Conservation (phyloP, 1,139 yeast genomes). For the Zygotorulaspora mrakii region DNA sequence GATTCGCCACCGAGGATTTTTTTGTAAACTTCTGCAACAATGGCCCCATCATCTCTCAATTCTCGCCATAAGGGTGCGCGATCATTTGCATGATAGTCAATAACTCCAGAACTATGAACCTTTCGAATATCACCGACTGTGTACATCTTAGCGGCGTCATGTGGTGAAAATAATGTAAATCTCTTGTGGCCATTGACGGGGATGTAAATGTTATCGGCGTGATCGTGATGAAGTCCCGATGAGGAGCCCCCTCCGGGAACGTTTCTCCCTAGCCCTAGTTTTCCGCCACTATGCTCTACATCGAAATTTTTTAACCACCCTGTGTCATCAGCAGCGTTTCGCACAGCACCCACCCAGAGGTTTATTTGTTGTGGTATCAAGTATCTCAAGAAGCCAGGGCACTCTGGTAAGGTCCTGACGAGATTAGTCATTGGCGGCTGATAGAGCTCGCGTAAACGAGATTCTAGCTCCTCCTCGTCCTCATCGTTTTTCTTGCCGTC, state of each 20-base stretch:
- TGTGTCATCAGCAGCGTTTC: slow-evolving; percentile 17
- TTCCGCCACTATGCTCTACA: slow-evolving; percentile 25
- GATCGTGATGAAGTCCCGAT: slow-evolving; percentile 79
- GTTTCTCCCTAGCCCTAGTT: slow-evolving; percentile 47
- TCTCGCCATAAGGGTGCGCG: slow-evolving; percentile 57
- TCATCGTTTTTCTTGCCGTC: slow-evolving; percentile 17
- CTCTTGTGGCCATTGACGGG: slow-evolving; percentile 59
- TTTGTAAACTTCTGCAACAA: slow-evolving; percentile 45
- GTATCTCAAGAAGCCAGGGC: slow-evolving; percentile 42
- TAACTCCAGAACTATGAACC: slow-evolving; percentile 58
- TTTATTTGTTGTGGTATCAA: slow-evolving; percentile 68
- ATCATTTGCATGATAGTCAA: slow-evolving; percentile 53
- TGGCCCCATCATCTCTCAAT: slow-evolving; percentile 61
- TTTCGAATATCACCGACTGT: slow-evolving; percentile 56
- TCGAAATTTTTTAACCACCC: slow-evolving; percentile 23
- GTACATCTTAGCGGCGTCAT: slow-evolving; percentile 52
- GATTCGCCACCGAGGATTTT: slow-evolving; percentile 23
- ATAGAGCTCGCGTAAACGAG: slow-evolving; percentile 45
- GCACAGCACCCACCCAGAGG: slow-evolving; percentile 59
- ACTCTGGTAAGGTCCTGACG: slow-evolving; percentile 35
- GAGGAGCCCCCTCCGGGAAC: slow-evolving; percentile 57
- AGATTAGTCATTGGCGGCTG: slow-evolving; percentile 61
- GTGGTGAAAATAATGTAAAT: slow-evolving; percentile 62
- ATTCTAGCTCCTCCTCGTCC: slow-evolving; percentile 34
- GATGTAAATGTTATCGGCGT: slow-evolving; percentile 68